These are phyloP conservation scores for Wickerhamiella nectarea DNA, from an alignment of 805 yeast species.

Conservation along the genomic window DNA sequence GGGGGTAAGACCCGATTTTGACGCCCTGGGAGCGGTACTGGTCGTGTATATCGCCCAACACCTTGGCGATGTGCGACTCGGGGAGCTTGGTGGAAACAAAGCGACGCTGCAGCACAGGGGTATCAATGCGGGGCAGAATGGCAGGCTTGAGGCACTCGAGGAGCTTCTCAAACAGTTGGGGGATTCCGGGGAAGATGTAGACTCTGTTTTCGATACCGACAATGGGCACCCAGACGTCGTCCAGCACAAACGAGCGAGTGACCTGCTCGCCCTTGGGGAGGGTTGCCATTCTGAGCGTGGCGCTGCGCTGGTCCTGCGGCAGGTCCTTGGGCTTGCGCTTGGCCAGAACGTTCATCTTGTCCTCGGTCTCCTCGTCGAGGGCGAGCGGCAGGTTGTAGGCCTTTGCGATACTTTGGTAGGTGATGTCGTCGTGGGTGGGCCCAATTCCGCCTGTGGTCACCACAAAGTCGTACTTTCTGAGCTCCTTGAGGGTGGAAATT, in stretches of 20 bases:
- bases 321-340: constrained; percentile 18
- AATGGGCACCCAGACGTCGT: constrained; percentile 71
- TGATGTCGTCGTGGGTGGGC: constrained; percentile 82
- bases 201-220: constrained; percentile 53
- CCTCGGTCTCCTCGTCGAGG: constrained; percentile 44
- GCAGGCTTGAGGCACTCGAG: constrained; percentile 33
- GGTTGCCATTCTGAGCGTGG: constrained; percentile 69
- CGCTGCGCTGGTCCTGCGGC: constrained; percentile 33
- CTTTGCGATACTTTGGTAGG: constrained; percentile 60
- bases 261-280: constrained; percentile 40
- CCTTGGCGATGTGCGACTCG: constrained; percentile 62
- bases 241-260: constrained; percentile 29
- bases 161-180: constrained; percentile 50
- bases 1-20: constrained; percentile 81
- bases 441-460: constrained; percentile 71
- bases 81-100: constrained; percentile 45
- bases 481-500: constrained; percentile 33
- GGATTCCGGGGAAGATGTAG: constrained; percentile 73
- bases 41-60: constrained; percentile 39
- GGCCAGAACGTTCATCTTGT: constrained; percentile 37
- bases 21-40: constrained; percentile 30
- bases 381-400: constrained; percentile 40
- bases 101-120: constrained; percentile 28
- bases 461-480: constrained; percentile 51
- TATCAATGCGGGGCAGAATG: constrained; percentile 28